Evolutionary conservation across 305 asterid genomes (phyloP).

Genomic region (Fraxinus dipetala): DNA sequence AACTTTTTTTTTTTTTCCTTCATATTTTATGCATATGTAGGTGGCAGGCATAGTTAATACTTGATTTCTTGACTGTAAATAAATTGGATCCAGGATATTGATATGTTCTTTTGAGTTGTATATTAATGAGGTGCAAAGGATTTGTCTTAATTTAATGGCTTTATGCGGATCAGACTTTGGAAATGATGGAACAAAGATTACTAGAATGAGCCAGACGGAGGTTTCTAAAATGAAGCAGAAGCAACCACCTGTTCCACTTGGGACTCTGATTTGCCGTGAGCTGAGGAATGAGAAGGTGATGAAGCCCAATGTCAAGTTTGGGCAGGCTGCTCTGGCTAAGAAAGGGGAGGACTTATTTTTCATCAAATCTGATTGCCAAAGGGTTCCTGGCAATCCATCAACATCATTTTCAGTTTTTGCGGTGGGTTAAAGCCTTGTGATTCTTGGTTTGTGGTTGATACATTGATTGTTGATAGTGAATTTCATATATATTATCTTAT

Average conservation of each 20-base stretch:
- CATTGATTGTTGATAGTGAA: slow-evolving; percentile 1
- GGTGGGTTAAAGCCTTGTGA: slow-evolving; percentile 38
- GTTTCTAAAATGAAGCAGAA: slow-evolving; percentile 59
- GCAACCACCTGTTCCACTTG: slow-evolving; percentile 64
- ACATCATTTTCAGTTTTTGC: slow-evolving; percentile 73
- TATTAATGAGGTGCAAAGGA: slow-evolving; percentile 2
- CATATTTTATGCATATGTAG: neutral
- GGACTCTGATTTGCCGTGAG: slow-evolving; percentile 84
- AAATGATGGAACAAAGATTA: slow-evolving; percentile 41
- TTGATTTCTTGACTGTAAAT: slow-evolving; percentile 18
- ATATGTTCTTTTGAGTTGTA: slow-evolving; percentile 10
- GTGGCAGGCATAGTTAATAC: neutral
- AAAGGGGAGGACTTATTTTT: slow-evolving; percentile 92
- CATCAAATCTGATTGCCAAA: slow-evolving; percentile 60
- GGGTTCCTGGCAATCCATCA: slow-evolving; percentile 65
- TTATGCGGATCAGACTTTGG: slow-evolving; percentile 31
- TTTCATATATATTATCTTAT: slow-evolving; percentile 13
- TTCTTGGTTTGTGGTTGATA: slow-evolving; percentile 9
- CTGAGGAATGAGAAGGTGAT: slow-evolving; percentile 71
- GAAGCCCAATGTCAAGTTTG: slow-evolving; percentile 64
- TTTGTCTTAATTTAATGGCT: slow-evolving; percentile 20
- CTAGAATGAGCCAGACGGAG: slow-evolving; percentile 57
- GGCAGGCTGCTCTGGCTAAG: slow-evolving; percentile 82
- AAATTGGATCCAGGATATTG: neutral
- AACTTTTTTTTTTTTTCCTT: neutral